These are phyloP conservation scores for Arthroderma uncinatum DNA, from an alignment of 2,329 filamentous ascomycete species.

Conservation along the genomic window DNA sequence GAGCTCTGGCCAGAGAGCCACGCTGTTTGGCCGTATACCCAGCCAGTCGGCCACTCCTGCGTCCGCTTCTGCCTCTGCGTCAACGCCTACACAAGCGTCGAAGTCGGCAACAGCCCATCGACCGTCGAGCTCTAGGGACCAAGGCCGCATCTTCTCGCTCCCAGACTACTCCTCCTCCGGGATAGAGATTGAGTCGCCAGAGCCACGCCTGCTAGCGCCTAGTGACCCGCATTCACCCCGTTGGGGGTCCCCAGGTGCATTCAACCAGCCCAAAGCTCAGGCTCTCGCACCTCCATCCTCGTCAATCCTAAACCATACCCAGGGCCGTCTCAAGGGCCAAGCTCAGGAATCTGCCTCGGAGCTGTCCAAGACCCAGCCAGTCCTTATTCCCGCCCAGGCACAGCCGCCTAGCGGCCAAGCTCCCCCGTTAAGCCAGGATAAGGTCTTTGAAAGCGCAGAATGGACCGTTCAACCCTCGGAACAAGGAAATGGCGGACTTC, in stretches of 20 bases:
- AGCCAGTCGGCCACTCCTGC: slow-evolving; percentile 2
- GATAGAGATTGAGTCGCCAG: slow-evolving; percentile 2
- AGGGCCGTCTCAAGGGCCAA: not conserved
- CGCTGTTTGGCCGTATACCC: slow-evolving; percentile 25
- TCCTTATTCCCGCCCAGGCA: slow-evolving; percentile 9
- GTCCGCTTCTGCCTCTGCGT: not conserved
- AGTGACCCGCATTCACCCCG: slow-evolving; percentile 64
- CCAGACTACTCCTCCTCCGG: slow-evolving; percentile 22
- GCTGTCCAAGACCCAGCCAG: slow-evolving; percentile 9
- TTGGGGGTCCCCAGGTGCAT: slow-evolving; percentile 56
- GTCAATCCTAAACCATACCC: slow-evolving; percentile 58
- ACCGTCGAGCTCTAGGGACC: slow-evolving; percentile 12
- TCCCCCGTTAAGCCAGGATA: slow-evolving; percentile 9
- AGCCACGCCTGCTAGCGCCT: slow-evolving; percentile 49
- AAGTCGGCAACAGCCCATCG: not conserved
- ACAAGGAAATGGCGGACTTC: slow-evolving; percentile 83
- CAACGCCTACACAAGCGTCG: not conserved
- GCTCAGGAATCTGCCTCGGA: slow-evolving; percentile 11
- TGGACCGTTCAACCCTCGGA: slow-evolving; percentile 79
- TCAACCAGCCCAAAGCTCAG: slow-evolving; percentile 68
- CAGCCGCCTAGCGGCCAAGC: slow-evolving; percentile 8
- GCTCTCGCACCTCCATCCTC: slow-evolving; percentile 63
- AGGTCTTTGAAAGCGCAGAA: slow-evolving; percentile 59
- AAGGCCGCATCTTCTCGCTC: slow-evolving; percentile 28
- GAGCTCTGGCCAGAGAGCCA: slow-evolving; percentile 20